A percentile compares a stretch with the other conserved stretches of the same genome.
phyloP scores from a whole-genome alignment of 2,329 filamentous ascomycete genomes.

The Neonectria magnoliae region DNA sequence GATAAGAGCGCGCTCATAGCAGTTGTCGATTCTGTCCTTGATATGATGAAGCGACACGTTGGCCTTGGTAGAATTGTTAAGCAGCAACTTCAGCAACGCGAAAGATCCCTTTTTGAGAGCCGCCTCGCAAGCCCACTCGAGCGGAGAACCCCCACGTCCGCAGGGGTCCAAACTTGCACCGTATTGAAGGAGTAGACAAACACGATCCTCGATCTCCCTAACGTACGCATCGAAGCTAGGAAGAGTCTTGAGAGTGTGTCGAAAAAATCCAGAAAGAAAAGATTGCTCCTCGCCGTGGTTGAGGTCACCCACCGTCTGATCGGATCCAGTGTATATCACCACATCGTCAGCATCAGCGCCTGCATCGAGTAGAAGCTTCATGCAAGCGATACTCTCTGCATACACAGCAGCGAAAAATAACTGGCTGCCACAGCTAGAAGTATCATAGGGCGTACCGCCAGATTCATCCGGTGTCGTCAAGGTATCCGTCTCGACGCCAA shows the following conservation, averaged over 20 bases:
- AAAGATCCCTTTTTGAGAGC: not conserved
- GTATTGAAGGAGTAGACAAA: constrained; percentile 18
- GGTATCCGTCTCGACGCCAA: constrained; percentile 10
- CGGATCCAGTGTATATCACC: not conserved
- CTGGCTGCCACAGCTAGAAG: constrained; percentile 12
- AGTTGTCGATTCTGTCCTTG: not conserved
- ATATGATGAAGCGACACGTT: constrained; percentile 12
- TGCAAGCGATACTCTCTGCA: not conserved
- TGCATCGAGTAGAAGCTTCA: constrained; percentile 8
- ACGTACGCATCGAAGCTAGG: not conserved
- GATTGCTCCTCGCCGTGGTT: not conserved
- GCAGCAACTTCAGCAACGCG: constrained; percentile 11
- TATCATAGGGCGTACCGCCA: not conserved
- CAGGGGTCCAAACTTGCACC: constrained; percentile 10
- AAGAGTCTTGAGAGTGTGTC: not conserved
- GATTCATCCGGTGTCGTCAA: not conserved
- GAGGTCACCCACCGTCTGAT: not conserved
- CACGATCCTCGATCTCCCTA: not conserved
- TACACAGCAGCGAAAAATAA: constrained; percentile 17
- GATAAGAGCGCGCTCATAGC: not conserved
- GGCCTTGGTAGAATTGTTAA: not conserved
- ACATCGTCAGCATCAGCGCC: constrained; percentile 13
- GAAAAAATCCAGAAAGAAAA: constrained; percentile 21
- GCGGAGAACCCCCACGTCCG: not conserved
- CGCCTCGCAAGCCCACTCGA: constrained; percentile 16